A percentile compares a stretch with the other conserved stretches of the same genome.
Conservation (phyloP, 495 filamentous ascomycete species). For the Filosporella fistucella region DNA sequence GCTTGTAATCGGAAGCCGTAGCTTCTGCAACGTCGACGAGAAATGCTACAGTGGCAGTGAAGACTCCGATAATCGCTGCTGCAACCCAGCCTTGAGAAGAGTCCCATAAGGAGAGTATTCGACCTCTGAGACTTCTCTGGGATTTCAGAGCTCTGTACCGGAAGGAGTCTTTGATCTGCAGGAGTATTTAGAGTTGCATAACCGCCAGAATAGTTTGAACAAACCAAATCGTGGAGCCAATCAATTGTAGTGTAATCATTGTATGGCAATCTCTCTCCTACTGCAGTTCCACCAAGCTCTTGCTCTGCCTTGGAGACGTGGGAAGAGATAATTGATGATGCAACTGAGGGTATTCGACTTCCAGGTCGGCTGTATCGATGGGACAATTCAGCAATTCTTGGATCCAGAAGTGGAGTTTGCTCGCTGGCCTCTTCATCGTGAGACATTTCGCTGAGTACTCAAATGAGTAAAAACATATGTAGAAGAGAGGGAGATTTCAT, state of each 20-base stretch:
- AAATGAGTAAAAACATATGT: not conserved
- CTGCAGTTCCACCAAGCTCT: conserved; percentile 32
- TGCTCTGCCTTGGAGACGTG: conserved; percentile 37
- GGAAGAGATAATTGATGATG: conserved; percentile 18
- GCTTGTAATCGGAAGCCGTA: conserved; percentile 49
- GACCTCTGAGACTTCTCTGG: conserved; percentile 32
- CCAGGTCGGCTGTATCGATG: not conserved
- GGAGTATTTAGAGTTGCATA: conserved; percentile 1
- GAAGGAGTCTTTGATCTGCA: conserved; percentile 52
- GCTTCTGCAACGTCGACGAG: conserved; percentile 48
- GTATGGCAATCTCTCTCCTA: conserved; percentile 53
- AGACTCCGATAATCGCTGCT: conserved; percentile 43
- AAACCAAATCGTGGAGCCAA: conserved; percentile 54
- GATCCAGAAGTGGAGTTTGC: conserved; percentile 12
- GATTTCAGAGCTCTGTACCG: conserved; percentile 38
- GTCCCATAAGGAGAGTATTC: conserved; percentile 32
- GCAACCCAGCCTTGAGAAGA: conserved; percentile 47
- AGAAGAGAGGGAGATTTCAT: not conserved
- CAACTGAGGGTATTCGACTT: not conserved
- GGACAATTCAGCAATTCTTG: conserved; percentile 1
- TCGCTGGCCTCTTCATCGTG: conserved; percentile 18
- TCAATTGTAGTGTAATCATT: conserved; percentile 56
- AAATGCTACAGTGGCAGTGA: conserved; percentile 53
- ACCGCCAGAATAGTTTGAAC: not conserved
- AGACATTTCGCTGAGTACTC: conserved; percentile 2